Percentiles rank a stretch among this genome's conserved stretches.
Conservation (phyloP, 495 filamentous ascomycete genomes). For the Penicillium atrosanguineum region DNA sequence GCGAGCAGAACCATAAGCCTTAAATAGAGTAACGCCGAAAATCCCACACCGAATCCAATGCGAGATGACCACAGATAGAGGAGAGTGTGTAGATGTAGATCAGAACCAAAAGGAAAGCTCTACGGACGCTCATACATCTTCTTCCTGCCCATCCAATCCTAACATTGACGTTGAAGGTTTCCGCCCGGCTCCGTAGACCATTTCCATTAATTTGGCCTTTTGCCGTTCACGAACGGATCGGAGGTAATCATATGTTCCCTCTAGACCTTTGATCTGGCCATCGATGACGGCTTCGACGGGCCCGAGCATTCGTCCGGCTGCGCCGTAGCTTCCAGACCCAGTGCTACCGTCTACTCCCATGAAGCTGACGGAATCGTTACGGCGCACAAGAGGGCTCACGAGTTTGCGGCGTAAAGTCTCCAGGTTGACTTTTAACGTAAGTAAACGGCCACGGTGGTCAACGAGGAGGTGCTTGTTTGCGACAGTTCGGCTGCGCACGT, state of each 20-base stretch:
- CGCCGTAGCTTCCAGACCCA: slow-evolving; percentile 30
- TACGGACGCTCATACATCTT: not conserved
- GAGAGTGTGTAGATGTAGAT: not conserved
- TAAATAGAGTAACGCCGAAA: not conserved
- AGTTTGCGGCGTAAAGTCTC: slow-evolving; percentile 75
- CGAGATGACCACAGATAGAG: slow-evolving; percentile 3
- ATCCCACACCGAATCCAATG: slow-evolving; percentile 6
- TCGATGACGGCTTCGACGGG: slow-evolving; percentile 58
- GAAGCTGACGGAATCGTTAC: slow-evolving; percentile 52
- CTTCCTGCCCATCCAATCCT: slow-evolving; percentile 20
- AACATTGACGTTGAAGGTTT: slow-evolving; percentile 30
- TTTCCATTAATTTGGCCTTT: slow-evolving; percentile 79
- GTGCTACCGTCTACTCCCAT: slow-evolving; percentile 30
- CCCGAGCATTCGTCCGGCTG: slow-evolving; percentile 55
- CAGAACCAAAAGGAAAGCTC: not conserved
- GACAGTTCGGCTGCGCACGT: slow-evolving; percentile 76
- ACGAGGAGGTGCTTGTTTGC: slow-evolving; percentile 81
- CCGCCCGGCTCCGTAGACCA: slow-evolving; percentile 64
- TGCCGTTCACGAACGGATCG: slow-evolving; percentile 69
- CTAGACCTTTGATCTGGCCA: slow-evolving; percentile 78
- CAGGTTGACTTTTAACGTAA: slow-evolving; percentile 75
- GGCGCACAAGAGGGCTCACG: slow-evolving; percentile 74
- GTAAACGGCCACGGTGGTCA: slow-evolving; percentile 76
- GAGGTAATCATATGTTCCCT: slow-evolving; percentile 73
- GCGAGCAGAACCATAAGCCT: not conserved